A percentile compares a stretch with the other conserved stretches of the same genome.
Evolutionary conservation across 176 grass and related monocot genomes (phyloP).

Genomic region (Hyparrhenia diplandra): DNA sequence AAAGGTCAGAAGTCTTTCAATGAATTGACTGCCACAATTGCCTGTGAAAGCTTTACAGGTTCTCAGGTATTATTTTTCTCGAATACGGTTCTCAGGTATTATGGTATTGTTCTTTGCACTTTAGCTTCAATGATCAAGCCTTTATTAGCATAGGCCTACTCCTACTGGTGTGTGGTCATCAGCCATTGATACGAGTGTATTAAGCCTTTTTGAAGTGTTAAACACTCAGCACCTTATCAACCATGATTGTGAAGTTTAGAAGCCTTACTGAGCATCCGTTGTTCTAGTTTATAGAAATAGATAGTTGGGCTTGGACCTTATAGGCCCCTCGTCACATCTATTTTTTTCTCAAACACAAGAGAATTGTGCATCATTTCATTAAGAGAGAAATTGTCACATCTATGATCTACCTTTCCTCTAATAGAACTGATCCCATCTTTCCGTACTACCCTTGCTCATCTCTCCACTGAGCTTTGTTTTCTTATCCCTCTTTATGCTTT

Average conservation of each 20-base stretch:
- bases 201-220: constrained; percentile 14
- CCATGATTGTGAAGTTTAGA: constrained; percentile 16
- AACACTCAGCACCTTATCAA: constrained; percentile 1
- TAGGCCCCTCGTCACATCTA: background rate
- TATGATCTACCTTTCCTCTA: constrained; percentile 6
- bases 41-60: constrained; percentile 12
- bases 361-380: background rate
- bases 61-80: constrained; percentile 18
- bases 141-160: background rate
- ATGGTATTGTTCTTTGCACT: background rate
- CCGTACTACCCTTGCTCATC: background rate
- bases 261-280: constrained; percentile 5
- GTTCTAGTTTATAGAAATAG: constrained; percentile 8
- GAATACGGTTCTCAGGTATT: too few relatives aligned
- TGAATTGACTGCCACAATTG: constrained; percentile 13
- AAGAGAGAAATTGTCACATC: background rate
- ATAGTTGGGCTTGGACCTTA: background rate
- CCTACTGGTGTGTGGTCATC: constrained; percentile 19
- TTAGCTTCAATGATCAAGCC: background rate
- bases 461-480: background rate
- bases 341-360: background rate
- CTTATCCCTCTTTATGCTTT: background rate
- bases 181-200: constrained; percentile 4
- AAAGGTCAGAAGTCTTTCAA: constrained; percentile 44
- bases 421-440: background rate